Base-by-base conservation (phyloP, 2,329 filamentous ascomycete genomes). In the Cytospora leucostoma region DNA sequence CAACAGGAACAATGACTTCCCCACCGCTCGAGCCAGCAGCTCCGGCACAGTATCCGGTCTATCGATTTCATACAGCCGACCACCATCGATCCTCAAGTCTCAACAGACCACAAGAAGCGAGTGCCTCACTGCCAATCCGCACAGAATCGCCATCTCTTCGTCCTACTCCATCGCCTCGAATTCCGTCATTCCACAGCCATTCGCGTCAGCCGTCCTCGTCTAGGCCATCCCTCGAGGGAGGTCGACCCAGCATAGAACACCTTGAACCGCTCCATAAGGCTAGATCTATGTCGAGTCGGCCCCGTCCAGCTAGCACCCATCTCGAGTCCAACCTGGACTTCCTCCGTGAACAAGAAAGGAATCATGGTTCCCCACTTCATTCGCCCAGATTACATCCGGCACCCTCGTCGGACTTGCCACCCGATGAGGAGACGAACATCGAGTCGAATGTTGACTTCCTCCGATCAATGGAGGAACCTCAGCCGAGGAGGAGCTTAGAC, bases 401-500 rank as follows among this genome's bases (percentile, higher is more conserved):
- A 51, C 74, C 75, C 15, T 84, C 77, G 32, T 79, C 76, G 64
- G 80, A 70, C 59, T 76, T 74, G 67, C 44, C 64, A 13, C 76
- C 77, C 38, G 72, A 82, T 2, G 75, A 79, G 7, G 85, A 88
- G n/a, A 83, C 80, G 56, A 88, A 85, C 63, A 91, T 95, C 67
- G 79, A 88, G 65, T 93, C 91, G 2, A 92, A 95, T 69, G 85
- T 96, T 27, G 92, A 95, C 51, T 96, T 92, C 71, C 79, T 97
- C 19, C 88, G 91, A 49, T 88, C 87, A 2, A 88, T 91, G 76
- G 92, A 96, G 82, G 79, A 86, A 65, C 76, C 80, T 2, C 85
- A 85, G 56, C 77, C 80, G 53, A 84, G 87, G 71, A 82, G 79
- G 68, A 87, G 84, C 65, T 88, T 86, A 70, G 85, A 88, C 67